These are phyloP conservation scores for Backusella parvicylindrica DNA, from an alignment of 192 early-diverging fungal genomes.

Conservation along the genomic window DNA sequence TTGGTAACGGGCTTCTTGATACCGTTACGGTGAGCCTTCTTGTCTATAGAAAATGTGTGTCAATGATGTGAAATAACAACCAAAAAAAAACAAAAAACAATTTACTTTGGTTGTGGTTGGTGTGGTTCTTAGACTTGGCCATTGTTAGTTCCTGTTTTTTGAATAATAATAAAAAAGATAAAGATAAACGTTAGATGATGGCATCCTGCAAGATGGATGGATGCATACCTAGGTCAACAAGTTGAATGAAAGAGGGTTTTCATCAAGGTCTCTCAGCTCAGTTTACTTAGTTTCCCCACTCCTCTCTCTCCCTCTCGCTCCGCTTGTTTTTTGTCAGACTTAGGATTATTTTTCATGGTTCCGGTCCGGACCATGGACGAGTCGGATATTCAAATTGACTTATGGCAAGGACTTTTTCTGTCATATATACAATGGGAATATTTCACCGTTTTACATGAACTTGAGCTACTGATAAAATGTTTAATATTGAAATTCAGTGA, in stretches of 20 bases:
- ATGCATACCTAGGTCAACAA: background rate
- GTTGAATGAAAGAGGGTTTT: constrained; percentile 5
- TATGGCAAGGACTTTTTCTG: too few relatives aligned
- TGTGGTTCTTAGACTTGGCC: constrained; percentile 98
- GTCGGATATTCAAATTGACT: background rate
- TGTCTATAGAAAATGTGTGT: constrained; percentile 37
- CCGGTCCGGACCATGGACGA: background rate
- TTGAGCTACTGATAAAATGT: too few relatives aligned
- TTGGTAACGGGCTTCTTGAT: constrained; percentile 95
- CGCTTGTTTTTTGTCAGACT: background rate
- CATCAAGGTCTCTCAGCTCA: background rate
- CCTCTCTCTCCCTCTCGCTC: background rate
- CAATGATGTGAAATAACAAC: constrained; percentile 7
- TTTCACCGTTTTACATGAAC: too few relatives aligned
- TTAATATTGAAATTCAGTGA: too few relatives aligned
- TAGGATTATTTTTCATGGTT: too few relatives aligned
- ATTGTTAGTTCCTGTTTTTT: constrained; percentile 52
- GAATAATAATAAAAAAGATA: constrained; percentile 15
- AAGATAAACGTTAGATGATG: background rate
- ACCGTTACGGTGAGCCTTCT: constrained; percentile 99
- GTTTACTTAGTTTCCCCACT: background rate
- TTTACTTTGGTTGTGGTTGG: constrained; percentile 99
- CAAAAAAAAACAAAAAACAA: background rate
- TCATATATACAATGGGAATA: too few relatives aligned
- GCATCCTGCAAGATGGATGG: background rate